Percentiles rank a stretch among this genome's conserved stretches.
Conservation (phyloP, 2,329 filamentous ascomycete genomes). For the Clathrospora elynae region DNA sequence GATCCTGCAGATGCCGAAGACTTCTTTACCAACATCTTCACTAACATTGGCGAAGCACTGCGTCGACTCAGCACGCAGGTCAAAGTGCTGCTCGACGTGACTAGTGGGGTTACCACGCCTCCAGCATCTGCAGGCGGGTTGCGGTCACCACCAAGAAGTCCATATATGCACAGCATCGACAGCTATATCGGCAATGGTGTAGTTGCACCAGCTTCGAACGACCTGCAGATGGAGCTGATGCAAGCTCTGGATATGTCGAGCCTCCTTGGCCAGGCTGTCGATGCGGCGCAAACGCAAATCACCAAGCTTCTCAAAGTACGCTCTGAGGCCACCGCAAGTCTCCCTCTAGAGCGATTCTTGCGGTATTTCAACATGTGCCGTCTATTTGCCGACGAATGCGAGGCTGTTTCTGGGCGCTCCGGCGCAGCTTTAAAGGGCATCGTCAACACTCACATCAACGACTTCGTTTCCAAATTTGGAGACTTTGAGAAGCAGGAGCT, state of each 20-base stretch:
- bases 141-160: constrained; percentile 57
- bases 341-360: constrained; percentile 73
- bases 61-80: constrained; percentile 86
- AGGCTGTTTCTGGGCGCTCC: constrained; percentile 79
- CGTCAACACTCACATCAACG: constrained; percentile 80
- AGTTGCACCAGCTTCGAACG: constrained; percentile 25
- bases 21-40: constrained; percentile 81
- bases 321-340: constrained; percentile 70
- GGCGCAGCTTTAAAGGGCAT: constrained; percentile 76
- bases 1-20: constrained; percentile 84
- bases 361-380: constrained; percentile 83
- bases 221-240: constrained; percentile 73
- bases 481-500: constrained; percentile 75
- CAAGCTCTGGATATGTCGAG: constrained; percentile 77
- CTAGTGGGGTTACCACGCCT: constrained; percentile 68
- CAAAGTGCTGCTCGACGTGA: constrained; percentile 93
- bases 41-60: constrained; percentile 83
- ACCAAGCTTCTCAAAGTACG: constrained; percentile 79
- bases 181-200: constrained; percentile 41
- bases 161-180: constrained; percentile 50
- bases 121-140: constrained; percentile 47
- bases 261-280: constrained; percentile 77
- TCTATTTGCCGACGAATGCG: constrained; percentile 84
- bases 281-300: constrained; percentile 73
- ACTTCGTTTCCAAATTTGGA: constrained; percentile 74